These are phyloP conservation scores for Acacia concinna DNA, from an alignment of 331 rosid species.

Conservation along the genomic window DNA sequence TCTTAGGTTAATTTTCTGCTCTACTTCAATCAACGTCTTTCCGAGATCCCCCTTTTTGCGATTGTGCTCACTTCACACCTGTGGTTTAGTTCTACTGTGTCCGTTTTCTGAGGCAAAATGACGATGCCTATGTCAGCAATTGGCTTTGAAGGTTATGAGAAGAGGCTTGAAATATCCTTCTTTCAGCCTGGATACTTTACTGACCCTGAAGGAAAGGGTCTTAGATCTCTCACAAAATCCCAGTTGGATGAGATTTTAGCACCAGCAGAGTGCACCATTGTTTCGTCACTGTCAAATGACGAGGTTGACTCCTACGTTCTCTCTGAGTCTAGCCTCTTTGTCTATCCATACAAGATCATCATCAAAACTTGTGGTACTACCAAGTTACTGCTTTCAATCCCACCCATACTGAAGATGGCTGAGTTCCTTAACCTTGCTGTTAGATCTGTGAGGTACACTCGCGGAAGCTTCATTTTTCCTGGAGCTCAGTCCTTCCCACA, in stretches of 20 bases:
- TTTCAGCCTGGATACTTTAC: constrained; percentile 65
- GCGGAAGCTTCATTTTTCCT: constrained; percentile 67
- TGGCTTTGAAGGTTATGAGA: constrained; percentile 94
- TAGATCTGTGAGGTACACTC: constrained; percentile 67
- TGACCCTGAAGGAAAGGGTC: constrained; percentile 88
- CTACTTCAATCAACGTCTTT: constrained; percentile 54
- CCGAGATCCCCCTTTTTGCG: constrained; percentile 45
- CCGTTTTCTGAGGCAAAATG: constrained; percentile 37
- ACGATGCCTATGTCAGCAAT: constrained; percentile 70
- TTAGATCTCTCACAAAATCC: constrained; percentile 60
- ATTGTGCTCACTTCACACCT: constrained; percentile 30
- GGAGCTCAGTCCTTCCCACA: constrained; percentile 68
- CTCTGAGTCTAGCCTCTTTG: constrained; percentile 93
- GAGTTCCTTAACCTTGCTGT: constrained; percentile 59
- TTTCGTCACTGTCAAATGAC: constrained; percentile 70
- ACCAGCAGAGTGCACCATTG: constrained; percentile 95
- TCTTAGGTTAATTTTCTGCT: constrained; percentile 34
- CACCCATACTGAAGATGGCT: constrained; percentile 74
- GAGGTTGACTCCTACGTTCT: constrained; percentile 88
- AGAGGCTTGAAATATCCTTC: constrained; percentile 88
- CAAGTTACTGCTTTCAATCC: constrained; percentile 73
- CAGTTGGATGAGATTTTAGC: constrained; percentile 80
- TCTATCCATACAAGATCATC: constrained; percentile 80
- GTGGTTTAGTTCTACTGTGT: constrained; percentile 21
- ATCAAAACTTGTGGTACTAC: constrained; percentile 97